These are phyloP conservation scores for Porcisia hertigi DNA, from an alignment of 208 protist genomes.

Conservation along the genomic window DNA sequence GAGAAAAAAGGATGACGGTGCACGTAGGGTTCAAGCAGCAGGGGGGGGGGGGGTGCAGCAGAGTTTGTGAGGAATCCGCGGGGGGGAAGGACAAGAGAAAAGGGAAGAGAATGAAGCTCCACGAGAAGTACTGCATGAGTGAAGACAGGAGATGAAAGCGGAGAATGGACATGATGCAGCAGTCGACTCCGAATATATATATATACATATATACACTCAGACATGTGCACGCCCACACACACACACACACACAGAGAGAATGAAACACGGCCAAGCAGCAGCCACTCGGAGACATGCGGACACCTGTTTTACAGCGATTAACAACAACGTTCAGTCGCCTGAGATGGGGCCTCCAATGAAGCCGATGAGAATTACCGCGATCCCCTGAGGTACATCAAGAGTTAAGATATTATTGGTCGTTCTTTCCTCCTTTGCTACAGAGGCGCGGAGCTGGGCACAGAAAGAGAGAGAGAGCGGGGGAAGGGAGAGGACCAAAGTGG, in stretches of 20 bases:
- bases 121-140: background rate
- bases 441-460: background rate
- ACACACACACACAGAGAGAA: slow-evolving; percentile 3
- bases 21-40: background rate
- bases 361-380: background rate
- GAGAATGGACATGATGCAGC: background rate
- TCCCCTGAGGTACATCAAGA: background rate
- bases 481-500: background rate
- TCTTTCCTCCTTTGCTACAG: background rate
- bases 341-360: background rate
- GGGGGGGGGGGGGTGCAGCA: background rate
- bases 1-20: background rate
- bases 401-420: background rate
- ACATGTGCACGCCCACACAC: background rate
- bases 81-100: background rate
- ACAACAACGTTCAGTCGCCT: background rate
- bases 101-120: background rate
- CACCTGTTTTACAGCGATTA: background rate
- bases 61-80: background rate
- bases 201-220: background rate
- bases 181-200: background rate
- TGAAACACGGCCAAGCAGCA: background rate
- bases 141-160: no score
- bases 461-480: no score
- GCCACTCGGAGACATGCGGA: background rate